Evolutionary conservation across 2,329 filamentous ascomycete species (phyloP).

Genomic region (Gaeumannomyces tritici): DNA sequence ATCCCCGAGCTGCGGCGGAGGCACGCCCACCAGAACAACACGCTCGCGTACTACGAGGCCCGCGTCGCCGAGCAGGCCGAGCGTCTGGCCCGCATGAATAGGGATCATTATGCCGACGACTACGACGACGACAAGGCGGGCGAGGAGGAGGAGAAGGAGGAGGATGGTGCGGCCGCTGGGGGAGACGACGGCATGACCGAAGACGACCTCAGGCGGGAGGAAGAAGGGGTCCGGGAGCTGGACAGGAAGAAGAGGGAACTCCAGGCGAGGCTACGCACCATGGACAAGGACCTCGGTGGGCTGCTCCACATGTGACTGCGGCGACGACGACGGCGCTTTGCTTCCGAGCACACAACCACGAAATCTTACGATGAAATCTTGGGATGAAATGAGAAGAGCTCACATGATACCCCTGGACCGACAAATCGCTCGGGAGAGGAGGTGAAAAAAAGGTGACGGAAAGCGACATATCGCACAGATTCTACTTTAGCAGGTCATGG

Average conservation of each 20-base stretch:
- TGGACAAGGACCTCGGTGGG: conserved; percentile 47
- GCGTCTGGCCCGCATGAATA: conserved; percentile 65
- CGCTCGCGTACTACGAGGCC: conserved; percentile 70
- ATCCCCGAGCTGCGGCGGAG: conserved; percentile 65
- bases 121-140: conserved; percentile 39
- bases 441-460: not conserved
- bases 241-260: conserved; percentile 47
- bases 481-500: conserved; percentile 8
- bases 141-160: conserved; percentile 20
- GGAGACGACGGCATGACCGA: conserved; percentile 46
- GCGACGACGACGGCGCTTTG: not conserved
- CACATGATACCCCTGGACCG: not conserved
- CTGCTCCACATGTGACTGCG: conserved; percentile 38
- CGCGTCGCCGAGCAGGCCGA: conserved; percentile 68
- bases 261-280: conserved; percentile 39
- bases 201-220: conserved; percentile 59
- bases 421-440: not conserved
- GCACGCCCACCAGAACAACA: conserved; percentile 61
- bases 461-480: not conserved
- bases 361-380: not conserved
- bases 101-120: conserved; percentile 45
- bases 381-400: not conserved
- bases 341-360: not conserved
- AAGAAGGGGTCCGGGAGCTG: conserved; percentile 52
- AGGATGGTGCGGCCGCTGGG: conserved; percentile 17